Base-by-base conservation (phyloP, 108 stramenopile genomes). In the Ochromonas danica region DNA sequence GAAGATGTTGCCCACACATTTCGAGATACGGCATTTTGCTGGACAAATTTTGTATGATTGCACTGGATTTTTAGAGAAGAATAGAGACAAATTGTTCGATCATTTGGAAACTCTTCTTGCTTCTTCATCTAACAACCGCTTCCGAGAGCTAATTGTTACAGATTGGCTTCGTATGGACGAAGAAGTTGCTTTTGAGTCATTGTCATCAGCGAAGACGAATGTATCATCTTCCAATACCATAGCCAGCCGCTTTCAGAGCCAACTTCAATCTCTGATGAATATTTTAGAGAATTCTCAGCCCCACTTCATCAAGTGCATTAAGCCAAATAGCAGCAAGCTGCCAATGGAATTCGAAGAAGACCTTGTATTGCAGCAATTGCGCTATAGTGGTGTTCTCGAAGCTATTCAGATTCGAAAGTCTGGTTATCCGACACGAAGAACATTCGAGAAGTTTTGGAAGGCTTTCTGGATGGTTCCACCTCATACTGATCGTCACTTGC, bases 261-360 rank as follows among this genome's bases (percentile, higher is more conserved):
- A 87, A 78, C 78, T 89, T 38, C 31, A 71, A 42, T 42, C 33
- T 10, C 86, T 89, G 40, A 61, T 95, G 85, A 84, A 80, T 39
- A 93, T 86, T 78, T 90, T 98, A 61, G 90, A 92, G 81, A 90
- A 85, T n/a, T 97, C 98, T n/a, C 90, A 94, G 89, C 97, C 98
- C 31, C 97, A 99, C 81, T 99, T 96, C 89, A 94, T 99, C 83
- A 92, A 97, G 61, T 99, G 99, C 82, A 83, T 99, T 78, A 98
- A 98, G 85, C 96, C 97, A 0, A 87, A 87, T 82, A 80, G 79
- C 45, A 79, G 72, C 30, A 87, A 87, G 51, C 45, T 63, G 10
- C 62, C 81, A 22, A 65, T 42, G 30, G 31, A 75, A 33, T 87
- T 87, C 79, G 79, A 80, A 10, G 41, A 78, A 45, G 70, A 72